Conservation (phyloP, 345 rosid genomes). For the Brassica cretica region DNA sequence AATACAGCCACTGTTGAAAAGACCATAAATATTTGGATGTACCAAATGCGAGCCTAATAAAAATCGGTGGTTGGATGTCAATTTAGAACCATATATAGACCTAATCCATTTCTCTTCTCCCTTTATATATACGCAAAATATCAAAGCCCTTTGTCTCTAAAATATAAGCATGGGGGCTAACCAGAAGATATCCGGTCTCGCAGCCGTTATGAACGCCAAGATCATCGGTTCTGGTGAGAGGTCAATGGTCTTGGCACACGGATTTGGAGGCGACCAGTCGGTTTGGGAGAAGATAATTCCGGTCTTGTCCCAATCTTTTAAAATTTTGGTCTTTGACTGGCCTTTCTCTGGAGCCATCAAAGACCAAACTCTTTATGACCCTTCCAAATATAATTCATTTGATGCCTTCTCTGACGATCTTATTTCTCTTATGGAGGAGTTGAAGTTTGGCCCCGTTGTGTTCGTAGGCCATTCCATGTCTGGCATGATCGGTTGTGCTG, state of each 20-base stretch:
- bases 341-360: constrained; percentile 62
- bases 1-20: constrained; percentile 38
- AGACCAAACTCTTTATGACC: constrained; percentile 57
- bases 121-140: constrained; percentile 26
- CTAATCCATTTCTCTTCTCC: constrained; percentile 20
- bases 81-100: constrained; percentile 33
- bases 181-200: constrained; percentile 42
- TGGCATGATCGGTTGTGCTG: constrained; percentile 79
- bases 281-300: constrained; percentile 63
- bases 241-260: constrained; percentile 61
- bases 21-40: constrained; percentile 35
- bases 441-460: constrained; percentile 40
- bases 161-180: constrained; percentile 41
- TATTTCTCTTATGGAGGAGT: constrained; percentile 57
- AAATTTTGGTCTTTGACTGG: constrained; percentile 72
- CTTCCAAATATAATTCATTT: constrained; percentile 56
- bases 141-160: constrained; percentile 11
- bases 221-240: constrained; percentile 52
- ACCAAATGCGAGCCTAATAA: constrained; percentile 42
- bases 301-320: constrained; percentile 43
- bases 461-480: constrained; percentile 87
- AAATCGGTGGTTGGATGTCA: constrained; percentile 39
- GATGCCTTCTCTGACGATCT: constrained; percentile 63
- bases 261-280: constrained; percentile 71
- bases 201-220: constrained; percentile 61